Percentiles rank a stretch among this genome's conserved stretches.
Evolutionary conservation across 805 yeast genomes (phyloP).

Genomic region (Spathaspora girioi): DNA sequence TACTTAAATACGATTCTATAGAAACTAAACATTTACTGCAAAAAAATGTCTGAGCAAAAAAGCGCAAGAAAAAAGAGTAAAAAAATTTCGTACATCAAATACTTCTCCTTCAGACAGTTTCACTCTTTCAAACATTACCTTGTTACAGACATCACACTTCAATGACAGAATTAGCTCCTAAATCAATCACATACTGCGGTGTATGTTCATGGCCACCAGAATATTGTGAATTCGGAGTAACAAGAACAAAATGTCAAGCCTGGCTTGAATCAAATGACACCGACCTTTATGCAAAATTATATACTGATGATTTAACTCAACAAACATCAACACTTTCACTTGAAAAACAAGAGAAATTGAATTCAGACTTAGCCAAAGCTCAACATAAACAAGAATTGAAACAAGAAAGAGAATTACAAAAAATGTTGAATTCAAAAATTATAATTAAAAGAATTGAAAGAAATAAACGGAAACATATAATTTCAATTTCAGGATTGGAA

Average conservation of each 20-base stretch:
- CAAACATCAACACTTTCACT: slow-evolving; percentile 54
- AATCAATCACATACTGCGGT: slow-evolving; percentile 60
- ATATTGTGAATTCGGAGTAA: slow-evolving; percentile 88
- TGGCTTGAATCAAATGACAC: slow-evolving; percentile 67
- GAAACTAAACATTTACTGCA: too few species aligned
- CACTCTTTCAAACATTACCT: too few species aligned
- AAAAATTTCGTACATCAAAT: neutral
- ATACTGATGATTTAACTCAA: slow-evolving; percentile 55
- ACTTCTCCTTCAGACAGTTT: neutral
- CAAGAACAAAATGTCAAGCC: slow-evolving; percentile 74
- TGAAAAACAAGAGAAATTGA: slow-evolving; percentile 80
- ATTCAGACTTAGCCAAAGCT: slow-evolving; percentile 76
- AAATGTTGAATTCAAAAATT: slow-evolving; percentile 76
- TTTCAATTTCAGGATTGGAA: slow-evolving; percentile 84
- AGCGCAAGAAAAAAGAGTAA: neutral
- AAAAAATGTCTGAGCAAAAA: neutral
- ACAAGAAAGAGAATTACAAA: slow-evolving; percentile 78
- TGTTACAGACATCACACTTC: neutral
- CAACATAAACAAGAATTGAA: slow-evolving; percentile 84
- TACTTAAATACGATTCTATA: too few species aligned
- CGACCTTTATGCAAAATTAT: slow-evolving; percentile 55
- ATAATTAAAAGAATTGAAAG: slow-evolving; percentile 83
- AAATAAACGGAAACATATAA: slow-evolving; percentile 82
- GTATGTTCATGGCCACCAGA: slow-evolving; percentile 84
- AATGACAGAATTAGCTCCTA: slow-evolving; percentile 21